Conservation (phyloP, 306 rosid genomes). For the Trifolium fragiferum region DNA sequence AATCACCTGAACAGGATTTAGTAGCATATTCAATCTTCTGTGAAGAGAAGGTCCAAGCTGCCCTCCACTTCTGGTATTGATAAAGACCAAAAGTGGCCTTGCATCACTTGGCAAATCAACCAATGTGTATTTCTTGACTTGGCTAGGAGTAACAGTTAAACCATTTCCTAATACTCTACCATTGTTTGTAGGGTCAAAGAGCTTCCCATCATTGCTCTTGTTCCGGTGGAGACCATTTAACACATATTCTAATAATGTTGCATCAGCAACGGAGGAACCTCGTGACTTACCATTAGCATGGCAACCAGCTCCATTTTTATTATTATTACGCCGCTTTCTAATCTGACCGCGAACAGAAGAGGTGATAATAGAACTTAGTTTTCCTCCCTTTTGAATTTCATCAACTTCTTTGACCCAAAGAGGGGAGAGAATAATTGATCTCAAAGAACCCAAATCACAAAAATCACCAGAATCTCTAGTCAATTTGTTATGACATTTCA, state of each 20-base stretch:
- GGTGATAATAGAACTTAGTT: slow-evolving; percentile 52
- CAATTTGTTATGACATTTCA: slow-evolving; percentile 73
- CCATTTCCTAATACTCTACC: slow-evolving; percentile 41
- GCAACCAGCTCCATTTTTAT: slow-evolving; percentile 49
- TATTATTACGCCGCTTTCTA: slow-evolving; percentile 59
- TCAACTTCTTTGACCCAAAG: slow-evolving; percentile 68
- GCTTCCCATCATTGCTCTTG: slow-evolving; percentile 50
- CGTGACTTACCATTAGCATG: slow-evolving; percentile 45
- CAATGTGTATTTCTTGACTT: slow-evolving; percentile 56
- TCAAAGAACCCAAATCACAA: slow-evolving; percentile 74
- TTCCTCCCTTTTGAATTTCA: slow-evolving; percentile 47
- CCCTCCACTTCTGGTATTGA: slow-evolving; percentile 78
- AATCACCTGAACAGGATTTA: slow-evolving; percentile 78
- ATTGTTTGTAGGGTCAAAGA: slow-evolving; percentile 40
- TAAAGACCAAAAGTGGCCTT: slow-evolving; percentile 77
- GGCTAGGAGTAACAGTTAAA: slow-evolving; percentile 39
- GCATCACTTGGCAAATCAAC: slow-evolving; percentile 70
- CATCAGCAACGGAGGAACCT: slow-evolving; percentile 46
- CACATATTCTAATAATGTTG: slow-evolving; percentile 50
- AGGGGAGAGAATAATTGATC: slow-evolving; percentile 66
- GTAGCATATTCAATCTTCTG: slow-evolving; percentile 73
- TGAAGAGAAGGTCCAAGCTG: slow-evolving; percentile 71
- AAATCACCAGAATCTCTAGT: slow-evolving; percentile 62
- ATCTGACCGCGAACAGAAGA: slow-evolving; percentile 58
- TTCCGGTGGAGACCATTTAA: slow-evolving; percentile 58